phyloP scores from a whole-genome alignment of 352 stramenopile species.

The Phytophthora meadii region DNA sequence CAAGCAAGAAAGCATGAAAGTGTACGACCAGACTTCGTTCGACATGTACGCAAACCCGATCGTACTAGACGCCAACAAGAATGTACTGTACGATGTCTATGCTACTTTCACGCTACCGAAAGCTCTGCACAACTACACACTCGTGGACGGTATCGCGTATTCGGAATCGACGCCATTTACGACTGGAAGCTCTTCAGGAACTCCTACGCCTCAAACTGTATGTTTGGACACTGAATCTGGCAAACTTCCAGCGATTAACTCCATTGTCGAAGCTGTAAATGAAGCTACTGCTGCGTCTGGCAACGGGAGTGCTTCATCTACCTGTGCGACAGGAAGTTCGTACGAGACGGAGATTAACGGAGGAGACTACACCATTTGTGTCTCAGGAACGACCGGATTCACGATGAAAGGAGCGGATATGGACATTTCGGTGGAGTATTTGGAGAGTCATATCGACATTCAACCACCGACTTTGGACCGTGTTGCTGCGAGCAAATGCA shows the following conservation, averaged over 20 bases:
- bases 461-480: neutral
- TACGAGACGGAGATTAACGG: conserved; percentile 17
- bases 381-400: conserved; percentile 20
- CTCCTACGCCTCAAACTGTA: neutral
- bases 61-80: conserved; percentile 7
- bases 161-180: conserved; percentile 15
- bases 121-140: conserved; percentile 34
- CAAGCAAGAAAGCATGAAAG: conserved; percentile 42
- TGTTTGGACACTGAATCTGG: conserved; percentile 24
- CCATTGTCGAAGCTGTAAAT: conserved; percentile 20
- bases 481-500: neutral
- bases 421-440: conserved; percentile 27
- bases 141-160: conserved; percentile 37
- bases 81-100: conserved; percentile 39
- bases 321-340: neutral
- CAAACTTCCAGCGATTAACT: conserved; percentile 24
- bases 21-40: conserved; percentile 35
- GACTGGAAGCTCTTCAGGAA: conserved; percentile 1
- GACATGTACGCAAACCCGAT: conserved; percentile 38
- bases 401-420: conserved; percentile 22
- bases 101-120: conserved; percentile 23
- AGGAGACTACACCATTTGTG: conserved; percentile 20
- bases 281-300: conserved; percentile 8
- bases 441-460: conserved; percentile 21
- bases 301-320: neutral